A percentile compares a stretch with the other conserved stretches of the same genome.
Evolutionary conservation across 2,329 filamentous ascomycete species (phyloP).

Genomic region (Phaeophleospora eucalypticola): DNA sequence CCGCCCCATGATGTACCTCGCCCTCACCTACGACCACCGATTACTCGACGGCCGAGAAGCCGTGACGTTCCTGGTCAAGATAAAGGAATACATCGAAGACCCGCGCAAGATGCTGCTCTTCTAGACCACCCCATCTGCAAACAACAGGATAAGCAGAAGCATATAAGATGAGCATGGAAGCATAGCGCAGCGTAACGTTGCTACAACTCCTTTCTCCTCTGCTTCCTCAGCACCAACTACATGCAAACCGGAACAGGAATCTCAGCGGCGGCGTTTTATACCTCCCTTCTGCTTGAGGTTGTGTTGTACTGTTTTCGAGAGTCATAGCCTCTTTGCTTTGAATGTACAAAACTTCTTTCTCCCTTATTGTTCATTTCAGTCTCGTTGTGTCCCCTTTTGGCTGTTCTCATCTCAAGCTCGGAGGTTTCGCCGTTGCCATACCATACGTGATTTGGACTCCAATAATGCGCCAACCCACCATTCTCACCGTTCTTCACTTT

Average conservation of each 20-base stretch:
- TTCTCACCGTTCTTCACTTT: too few relatives aligned
- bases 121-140: slow-evolving; percentile 4
- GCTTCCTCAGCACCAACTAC: too few relatives aligned
- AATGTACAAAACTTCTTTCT: not conserved
- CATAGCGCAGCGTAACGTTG: too few relatives aligned
- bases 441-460: too few relatives aligned
- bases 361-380: not conserved
- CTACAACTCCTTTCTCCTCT: too few relatives aligned
- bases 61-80: slow-evolving; percentile 90
- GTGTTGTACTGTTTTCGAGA: too few relatives aligned
- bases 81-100: slow-evolving; percentile 68
- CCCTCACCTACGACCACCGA: slow-evolving; percentile 95
- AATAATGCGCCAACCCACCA: too few relatives aligned
- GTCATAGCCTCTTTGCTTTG: not conserved
- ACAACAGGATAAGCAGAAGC: too few relatives aligned
- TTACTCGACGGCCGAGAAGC: slow-evolving; percentile 92
- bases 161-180: too few relatives aligned
- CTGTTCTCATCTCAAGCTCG: too few relatives aligned
- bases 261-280: not conserved
- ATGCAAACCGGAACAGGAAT: too few relatives aligned
- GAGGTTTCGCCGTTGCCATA: too few relatives aligned
- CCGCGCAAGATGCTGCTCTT: slow-evolving; percentile 80
- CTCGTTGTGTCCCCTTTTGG: not conserved
- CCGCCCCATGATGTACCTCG: slow-evolving; percentile 98
- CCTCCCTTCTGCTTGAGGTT: not conserved